phyloP scores from a whole-genome alignment of 441 rosid species.

The Euphorbia celastroides region DNA sequence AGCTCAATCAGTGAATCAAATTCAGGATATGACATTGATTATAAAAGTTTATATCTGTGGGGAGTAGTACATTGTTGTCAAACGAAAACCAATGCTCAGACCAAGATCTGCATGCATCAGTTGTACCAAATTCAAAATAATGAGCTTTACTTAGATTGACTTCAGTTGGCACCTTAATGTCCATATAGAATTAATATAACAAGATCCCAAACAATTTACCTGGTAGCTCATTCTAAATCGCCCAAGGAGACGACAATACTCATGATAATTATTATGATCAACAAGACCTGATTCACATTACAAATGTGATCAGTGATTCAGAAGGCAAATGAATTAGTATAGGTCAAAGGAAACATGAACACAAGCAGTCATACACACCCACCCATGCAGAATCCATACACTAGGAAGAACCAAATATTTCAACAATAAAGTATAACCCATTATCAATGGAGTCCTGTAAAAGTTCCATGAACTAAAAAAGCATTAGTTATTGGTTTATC shows the following conservation, averaged over 20 bases:
- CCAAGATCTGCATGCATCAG: neutral
- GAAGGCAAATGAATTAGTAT: neutral
- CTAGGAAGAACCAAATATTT: too few species aligned
- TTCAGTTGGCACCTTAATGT: neutral
- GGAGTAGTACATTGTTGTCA: neutral
- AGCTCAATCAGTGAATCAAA: too few species aligned
- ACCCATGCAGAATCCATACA: too few species aligned
- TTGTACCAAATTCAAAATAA: slow-evolving; percentile 7
- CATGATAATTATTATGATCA: slow-evolving; percentile 99
- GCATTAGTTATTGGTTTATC: neutral
- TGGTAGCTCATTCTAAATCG: slow-evolving; percentile 94
- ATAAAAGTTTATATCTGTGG: neutral
- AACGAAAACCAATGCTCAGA: neutral
- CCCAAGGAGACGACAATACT: slow-evolving; percentile 97
- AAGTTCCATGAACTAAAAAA: neutral
- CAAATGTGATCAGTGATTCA: slow-evolving; percentile 17
- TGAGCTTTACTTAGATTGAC: neutral
- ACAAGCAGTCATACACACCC: neutral
- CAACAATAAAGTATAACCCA: too few species aligned
- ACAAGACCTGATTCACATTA: slow-evolving; percentile 73
- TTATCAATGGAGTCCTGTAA: neutral
- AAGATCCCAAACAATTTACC: slow-evolving; percentile 38
- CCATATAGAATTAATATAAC: neutral
- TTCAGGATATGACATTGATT: neutral
- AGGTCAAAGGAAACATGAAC: neutral